Conservation (phyloP, 2,329 filamentous ascomycete genomes). For the Fusarium sp. region DNA sequence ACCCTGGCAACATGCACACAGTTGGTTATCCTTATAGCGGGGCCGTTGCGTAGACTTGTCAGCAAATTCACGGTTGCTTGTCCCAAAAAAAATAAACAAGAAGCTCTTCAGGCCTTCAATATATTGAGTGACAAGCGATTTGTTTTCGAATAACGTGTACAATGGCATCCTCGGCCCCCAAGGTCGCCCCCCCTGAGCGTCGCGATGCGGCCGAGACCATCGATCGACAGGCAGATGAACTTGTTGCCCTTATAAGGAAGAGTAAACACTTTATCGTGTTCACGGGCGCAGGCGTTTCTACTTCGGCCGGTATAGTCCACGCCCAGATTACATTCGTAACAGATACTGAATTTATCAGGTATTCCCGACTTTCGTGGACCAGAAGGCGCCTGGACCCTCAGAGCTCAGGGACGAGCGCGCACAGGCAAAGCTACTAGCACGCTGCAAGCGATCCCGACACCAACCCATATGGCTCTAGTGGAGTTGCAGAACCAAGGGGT, state of each 20-base stretch:
- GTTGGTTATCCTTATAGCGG: slow-evolving; percentile 19
- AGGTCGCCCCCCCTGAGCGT: slow-evolving; percentile 28
- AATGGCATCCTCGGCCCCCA: slow-evolving; percentile 35
- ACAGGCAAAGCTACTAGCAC: slow-evolving; percentile 52
- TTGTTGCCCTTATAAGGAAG: slow-evolving; percentile 54
- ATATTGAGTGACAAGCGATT: too few relatives aligned
- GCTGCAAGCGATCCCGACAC: slow-evolving; percentile 59
- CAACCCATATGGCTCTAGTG: slow-evolving; percentile 61
- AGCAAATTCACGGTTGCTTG: not conserved
- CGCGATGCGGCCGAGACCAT: slow-evolving; percentile 22
- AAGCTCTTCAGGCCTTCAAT: too few relatives aligned
- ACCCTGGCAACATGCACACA: too few relatives aligned
- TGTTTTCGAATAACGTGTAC: too few relatives aligned
- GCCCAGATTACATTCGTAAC: fast-evolving
- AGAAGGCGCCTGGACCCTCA: slow-evolving; percentile 59
- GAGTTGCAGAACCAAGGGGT: slow-evolving; percentile 57
- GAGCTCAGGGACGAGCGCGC: slow-evolving; percentile 56
- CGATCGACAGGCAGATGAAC: slow-evolving; percentile 53
- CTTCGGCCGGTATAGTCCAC: slow-evolving; percentile 54
- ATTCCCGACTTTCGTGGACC: slow-evolving; percentile 63
- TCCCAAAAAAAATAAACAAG: too few relatives aligned
- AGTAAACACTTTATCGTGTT: slow-evolving; percentile 62
- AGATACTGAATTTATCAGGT: slow-evolving; percentile 42
- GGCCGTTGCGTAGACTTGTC: slow-evolving; percentile 23
- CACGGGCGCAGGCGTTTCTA: slow-evolving; percentile 61